These are phyloP conservation scores for Sophora flavescens DNA, from an alignment of 306 rosid genomes.

Conservation along the genomic window DNA sequence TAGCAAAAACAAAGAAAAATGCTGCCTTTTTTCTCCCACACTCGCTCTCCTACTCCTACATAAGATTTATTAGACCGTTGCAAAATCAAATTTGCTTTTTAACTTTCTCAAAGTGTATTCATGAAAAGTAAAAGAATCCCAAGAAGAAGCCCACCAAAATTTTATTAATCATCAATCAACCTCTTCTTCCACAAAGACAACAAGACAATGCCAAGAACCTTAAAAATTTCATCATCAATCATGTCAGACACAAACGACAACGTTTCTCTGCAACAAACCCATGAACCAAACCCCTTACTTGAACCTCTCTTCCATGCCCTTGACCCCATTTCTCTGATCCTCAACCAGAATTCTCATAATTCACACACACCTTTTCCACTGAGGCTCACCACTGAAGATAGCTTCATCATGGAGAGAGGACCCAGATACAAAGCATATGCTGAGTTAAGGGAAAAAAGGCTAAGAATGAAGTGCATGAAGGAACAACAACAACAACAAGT, in stretches of 20 bases:
- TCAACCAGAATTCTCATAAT: constrained; percentile 54
- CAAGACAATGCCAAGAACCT: constrained; percentile 29
- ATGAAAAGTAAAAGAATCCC: constrained; percentile 35
- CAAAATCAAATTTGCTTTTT: constrained; percentile 24
- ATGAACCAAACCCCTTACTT: constrained; percentile 46
- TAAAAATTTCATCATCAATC: constrained; percentile 33
- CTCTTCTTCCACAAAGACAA: not conserved
- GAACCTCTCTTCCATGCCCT: constrained; percentile 64
- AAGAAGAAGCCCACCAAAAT: constrained; percentile 36
- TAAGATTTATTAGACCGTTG: constrained; percentile 69
- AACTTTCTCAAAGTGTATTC: constrained; percentile 12
- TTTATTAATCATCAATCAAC: constrained; percentile 12
- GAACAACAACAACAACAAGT: constrained; percentile 43
- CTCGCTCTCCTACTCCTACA: constrained; percentile 4
- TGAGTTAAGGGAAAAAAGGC: constrained; percentile 68
- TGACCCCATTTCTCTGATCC: constrained; percentile 77
- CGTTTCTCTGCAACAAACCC: constrained; percentile 52
- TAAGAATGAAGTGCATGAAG: constrained; percentile 47
- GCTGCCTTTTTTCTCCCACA: not conserved
- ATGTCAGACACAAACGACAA: constrained; percentile 59
- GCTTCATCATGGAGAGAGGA: constrained; percentile 80
- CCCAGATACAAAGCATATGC: constrained; percentile 84
- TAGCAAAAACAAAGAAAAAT: constrained; percentile 11
- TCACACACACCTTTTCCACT: constrained; percentile 55
- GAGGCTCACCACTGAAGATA: constrained; percentile 51